These are phyloP conservation scores for Aspergillus jensenii DNA, from an alignment of 2,329 filamentous ascomycete species.

Conservation along the genomic window DNA sequence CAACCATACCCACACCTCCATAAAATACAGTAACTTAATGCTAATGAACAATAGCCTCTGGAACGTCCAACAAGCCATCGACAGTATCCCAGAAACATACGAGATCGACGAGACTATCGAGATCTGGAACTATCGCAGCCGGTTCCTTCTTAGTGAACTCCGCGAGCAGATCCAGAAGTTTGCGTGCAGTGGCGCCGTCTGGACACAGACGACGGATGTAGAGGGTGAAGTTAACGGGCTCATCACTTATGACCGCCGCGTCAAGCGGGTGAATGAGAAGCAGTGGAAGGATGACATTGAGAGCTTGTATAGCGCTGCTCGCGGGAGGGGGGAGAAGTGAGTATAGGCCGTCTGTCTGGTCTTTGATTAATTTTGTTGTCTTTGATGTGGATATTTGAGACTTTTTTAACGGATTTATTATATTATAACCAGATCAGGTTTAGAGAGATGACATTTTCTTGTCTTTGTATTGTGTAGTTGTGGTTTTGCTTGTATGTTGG, in stretches of 20 bases:
- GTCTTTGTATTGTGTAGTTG: no score
- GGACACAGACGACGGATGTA: conserved; percentile 73
- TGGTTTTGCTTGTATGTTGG: no score
- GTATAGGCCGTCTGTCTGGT: no score
- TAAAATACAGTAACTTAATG: neutral
- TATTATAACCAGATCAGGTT: no score
- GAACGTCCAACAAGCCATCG: conserved; percentile 61
- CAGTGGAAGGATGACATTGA: conserved; percentile 64
- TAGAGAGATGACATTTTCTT: no score
- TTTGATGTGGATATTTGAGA: neutral
- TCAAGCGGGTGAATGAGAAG: conserved; percentile 53
- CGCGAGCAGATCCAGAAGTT: conserved; percentile 53
- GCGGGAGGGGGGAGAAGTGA: neutral
- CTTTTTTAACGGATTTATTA: neutral
- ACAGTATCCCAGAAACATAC: conserved; percentile 65
- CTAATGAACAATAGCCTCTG: conserved; percentile 53
- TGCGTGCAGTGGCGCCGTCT: conserved; percentile 66
- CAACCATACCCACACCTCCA: neutral
- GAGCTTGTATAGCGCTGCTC: conserved; percentile 59
- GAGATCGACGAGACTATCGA: conserved; percentile 61
- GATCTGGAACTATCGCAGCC: conserved; percentile 66
- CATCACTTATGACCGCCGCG: conserved; percentile 65
- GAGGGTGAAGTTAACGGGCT: conserved; percentile 74
- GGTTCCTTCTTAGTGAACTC: conserved; percentile 51
- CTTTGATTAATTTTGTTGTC: neutral